Base-by-base conservation (phyloP, 192 early-diverging fungal genomes). In the Haplosporangium gracile region DNA sequence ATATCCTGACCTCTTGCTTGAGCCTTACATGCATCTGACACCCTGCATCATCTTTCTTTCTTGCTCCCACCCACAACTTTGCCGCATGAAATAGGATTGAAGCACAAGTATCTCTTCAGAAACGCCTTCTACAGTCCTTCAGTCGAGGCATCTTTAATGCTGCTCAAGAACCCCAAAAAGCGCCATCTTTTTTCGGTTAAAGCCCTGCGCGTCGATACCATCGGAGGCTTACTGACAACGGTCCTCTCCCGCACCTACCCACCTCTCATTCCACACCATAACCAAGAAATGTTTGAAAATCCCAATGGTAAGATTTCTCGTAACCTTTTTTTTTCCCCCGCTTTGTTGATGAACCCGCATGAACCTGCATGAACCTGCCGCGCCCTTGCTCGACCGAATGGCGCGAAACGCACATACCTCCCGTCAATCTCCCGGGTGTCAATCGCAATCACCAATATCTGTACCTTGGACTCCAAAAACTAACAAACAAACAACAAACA, bases 71-170 rank as follows among this genome's bases (percentile, higher is more conserved):
- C 53, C 7, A 22, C 22, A 55, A 63, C n/a, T 49, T 49, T 49
- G 47, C 13, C 47, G 10, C 11, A 65, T 65, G 60, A 26, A 15
- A 65, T 53, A 85, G 84, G 84, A 60, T 63, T 86, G 49, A 77
- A 73, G 42, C 84, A 81, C 26, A 77, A 77, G 26, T 68, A 86
- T 43, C 79, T 86, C 5, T 86, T 86, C 72, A 68, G 84, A 5
- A 86, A 81, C n/a, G 75, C 84, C 29, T 86, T 78, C 68, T 80
- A 86, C 49, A 80, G 78, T 10, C 84, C 84, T 1, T 80, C 84
- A 0, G 84, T 86, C 26, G 84, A 86, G 42, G 69, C 75, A 4
- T 71, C 72, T 9, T 45, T 86, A 2, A 53, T 13, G 40, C 34
- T 68, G 49, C 8, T 81, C 39, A 47, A 55, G 20, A 18, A 81